These are phyloP conservation scores for Penicillium sp. DNA, from an alignment of 2,329 filamentous ascomycete species.

Conservation along the genomic window DNA sequence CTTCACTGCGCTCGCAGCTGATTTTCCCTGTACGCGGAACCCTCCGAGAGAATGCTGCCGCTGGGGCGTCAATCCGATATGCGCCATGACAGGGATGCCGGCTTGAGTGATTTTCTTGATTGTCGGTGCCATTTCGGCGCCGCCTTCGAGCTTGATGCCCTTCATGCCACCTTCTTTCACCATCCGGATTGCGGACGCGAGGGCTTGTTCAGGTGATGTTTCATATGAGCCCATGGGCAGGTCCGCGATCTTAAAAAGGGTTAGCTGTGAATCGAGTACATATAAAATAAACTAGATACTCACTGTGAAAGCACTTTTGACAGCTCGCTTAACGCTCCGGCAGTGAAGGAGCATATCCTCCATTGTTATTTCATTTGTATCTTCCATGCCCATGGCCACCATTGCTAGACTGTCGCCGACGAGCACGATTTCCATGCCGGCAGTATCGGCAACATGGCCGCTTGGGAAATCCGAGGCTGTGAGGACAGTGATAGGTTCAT, in stretches of 20 bases:
- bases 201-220: slow-evolving; percentile 79
- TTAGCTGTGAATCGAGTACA: slow-evolving; percentile 12
- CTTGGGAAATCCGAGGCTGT: slow-evolving; percentile 96
- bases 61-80: slow-evolving; percentile 90
- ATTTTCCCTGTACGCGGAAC: slow-evolving; percentile 93
- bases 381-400: slow-evolving; percentile 93
- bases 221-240: slow-evolving; percentile 97
- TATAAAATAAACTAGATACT: slow-evolving; percentile 28
- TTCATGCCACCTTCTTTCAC: slow-evolving; percentile 89
- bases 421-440: slow-evolving; percentile 87
- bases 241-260: slow-evolving; percentile 69
- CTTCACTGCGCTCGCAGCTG: slow-evolving; percentile 67
- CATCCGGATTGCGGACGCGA: slow-evolving; percentile 81
- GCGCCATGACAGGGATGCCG: slow-evolving; percentile 90
- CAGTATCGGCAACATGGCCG: slow-evolving; percentile 83
- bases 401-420: slow-evolving; percentile 94
- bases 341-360: slow-evolving; percentile 97
- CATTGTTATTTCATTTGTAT: slow-evolving; percentile 86
- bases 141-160: slow-evolving; percentile 87
- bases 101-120: slow-evolving; percentile 80
- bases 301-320: slow-evolving; percentile 79
- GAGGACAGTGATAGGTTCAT: slow-evolving; percentile 87
- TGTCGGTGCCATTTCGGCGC: slow-evolving; percentile 80
- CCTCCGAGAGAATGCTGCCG: slow-evolving; percentile 90
- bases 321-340: slow-evolving; percentile 80